phyloP scores from a whole-genome alignment of 2,329 filamentous ascomycete genomes.

The Fusarium mangiferae region DNA sequence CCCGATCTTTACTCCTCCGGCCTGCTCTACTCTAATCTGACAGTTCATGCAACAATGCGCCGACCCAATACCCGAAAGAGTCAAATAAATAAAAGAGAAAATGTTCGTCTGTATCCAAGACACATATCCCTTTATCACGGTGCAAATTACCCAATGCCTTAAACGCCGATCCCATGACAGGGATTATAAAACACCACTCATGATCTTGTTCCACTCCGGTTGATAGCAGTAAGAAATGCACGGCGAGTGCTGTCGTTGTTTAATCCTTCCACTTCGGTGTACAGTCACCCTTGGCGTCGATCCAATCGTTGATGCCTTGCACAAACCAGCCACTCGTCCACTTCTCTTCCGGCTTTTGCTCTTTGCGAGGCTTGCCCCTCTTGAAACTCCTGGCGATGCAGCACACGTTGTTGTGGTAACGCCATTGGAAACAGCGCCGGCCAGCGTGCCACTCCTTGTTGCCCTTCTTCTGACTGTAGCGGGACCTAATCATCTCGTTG shows the following conservation, averaged over 20 bases:
- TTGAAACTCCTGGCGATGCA: constrained; percentile 57
- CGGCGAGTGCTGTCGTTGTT: not conserved
- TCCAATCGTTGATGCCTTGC: constrained; percentile 60
- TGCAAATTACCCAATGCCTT: constrained; percentile 20
- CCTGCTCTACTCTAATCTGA: constrained; percentile 7
- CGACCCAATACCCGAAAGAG: constrained; percentile 4
- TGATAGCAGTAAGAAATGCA: constrained; percentile 2
- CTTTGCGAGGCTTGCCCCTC: constrained; percentile 52
- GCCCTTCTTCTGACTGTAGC: constrained; percentile 41
- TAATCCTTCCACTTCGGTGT: constrained; percentile 53
- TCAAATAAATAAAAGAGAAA: not conserved
- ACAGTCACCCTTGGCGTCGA: constrained; percentile 57
- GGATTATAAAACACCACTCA: constrained; percentile 12
- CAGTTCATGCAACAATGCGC: constrained; percentile 15
- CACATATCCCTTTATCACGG: constrained; percentile 27
- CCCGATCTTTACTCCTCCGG: not conserved
- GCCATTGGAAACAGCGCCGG: constrained; percentile 59
- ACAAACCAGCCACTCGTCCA: constrained; percentile 59
- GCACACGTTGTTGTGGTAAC: constrained; percentile 57
- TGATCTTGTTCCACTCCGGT: not conserved
- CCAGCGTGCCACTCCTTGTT: constrained; percentile 44
- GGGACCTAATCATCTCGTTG: constrained; percentile 41
- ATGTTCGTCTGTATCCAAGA: constrained; percentile 15
- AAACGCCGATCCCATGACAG: constrained; percentile 17
- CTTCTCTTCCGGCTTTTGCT: constrained; percentile 46